A percentile compares a stretch with the other conserved stretches of the same genome.
These are phyloP conservation scores for Neurospora sp. DNA, from an alignment of 495 filamentous ascomycete species.

Conservation along the genomic window DNA sequence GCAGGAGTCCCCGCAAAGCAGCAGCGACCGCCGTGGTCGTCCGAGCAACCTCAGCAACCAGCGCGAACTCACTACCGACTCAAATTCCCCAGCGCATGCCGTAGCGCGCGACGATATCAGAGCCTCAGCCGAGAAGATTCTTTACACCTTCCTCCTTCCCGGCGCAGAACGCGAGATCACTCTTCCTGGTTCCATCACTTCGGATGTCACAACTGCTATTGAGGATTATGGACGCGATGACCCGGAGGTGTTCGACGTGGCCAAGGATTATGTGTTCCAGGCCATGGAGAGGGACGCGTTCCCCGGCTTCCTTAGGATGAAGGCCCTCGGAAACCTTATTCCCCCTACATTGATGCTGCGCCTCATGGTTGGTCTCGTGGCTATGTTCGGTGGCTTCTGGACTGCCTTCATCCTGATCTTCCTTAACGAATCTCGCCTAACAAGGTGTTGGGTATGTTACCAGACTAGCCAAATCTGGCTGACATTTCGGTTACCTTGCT, in stretches of 20 bases:
- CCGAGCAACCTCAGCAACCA: conserved; percentile 53
- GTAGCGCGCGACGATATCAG: conserved; percentile 80
- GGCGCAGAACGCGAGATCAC: conserved; percentile 93
- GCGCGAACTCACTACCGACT: conserved; percentile 47
- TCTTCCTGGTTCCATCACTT: conserved; percentile 74
- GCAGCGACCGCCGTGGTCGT: conserved; percentile 52
- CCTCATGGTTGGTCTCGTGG: conserved; percentile 73
- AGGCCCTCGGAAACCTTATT: conserved; percentile 90
- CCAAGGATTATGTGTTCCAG: conserved; percentile 98
- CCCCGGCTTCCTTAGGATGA: conserved; percentile 87
- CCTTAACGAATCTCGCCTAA: conserved; percentile 61
- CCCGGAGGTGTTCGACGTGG: conserved; percentile 91
- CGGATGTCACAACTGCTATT: conserved; percentile 69
- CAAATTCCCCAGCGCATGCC: conserved; percentile 71
- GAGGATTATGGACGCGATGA: conserved; percentile 88
- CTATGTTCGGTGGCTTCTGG: conserved; percentile 90
- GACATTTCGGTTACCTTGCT: conserved; percentile 7
- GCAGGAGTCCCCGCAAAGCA: conserved; percentile 59
- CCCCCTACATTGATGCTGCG: conserved; percentile 76
- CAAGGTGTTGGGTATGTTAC: conserved; percentile 69
- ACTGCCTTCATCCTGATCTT: conserved; percentile 86
- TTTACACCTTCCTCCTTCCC: conserved; percentile 88
- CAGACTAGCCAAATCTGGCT: neutral
- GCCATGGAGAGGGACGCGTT: conserved; percentile 99
- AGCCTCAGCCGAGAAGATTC: conserved; percentile 90